Percentiles rank a stretch among this genome's conserved stretches.
Evolutionary conservation across 345 rosid species (phyloP).

Genomic region (Citrus sp.): DNA sequence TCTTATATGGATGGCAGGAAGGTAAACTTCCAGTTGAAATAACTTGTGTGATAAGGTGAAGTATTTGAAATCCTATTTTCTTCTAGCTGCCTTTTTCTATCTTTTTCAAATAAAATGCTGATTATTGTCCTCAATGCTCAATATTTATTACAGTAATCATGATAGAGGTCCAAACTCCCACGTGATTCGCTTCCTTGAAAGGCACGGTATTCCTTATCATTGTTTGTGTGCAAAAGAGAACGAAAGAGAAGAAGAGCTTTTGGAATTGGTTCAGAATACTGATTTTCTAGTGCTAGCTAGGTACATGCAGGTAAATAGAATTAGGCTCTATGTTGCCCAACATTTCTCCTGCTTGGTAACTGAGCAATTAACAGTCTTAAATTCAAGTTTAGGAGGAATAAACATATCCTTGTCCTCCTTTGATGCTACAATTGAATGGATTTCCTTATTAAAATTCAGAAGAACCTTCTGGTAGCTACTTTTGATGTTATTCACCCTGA

Average conservation of each 20-base stretch:
- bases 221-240: constrained; percentile 53
- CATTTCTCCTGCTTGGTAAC: not conserved
- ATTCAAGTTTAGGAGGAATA: constrained; percentile 1
- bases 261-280: constrained; percentile 75
- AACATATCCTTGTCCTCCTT: constrained; percentile 2
- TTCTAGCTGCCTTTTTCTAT: not conserved
- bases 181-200: constrained; percentile 72
- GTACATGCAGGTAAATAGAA: constrained; percentile 89
- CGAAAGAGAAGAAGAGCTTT: constrained; percentile 69
- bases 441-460: not conserved
- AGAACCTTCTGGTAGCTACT: constrained; percentile 1
- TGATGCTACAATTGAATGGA: not conserved
- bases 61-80: not conserved
- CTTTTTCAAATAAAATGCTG: not conserved
- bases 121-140: constrained; percentile 1
- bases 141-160: constrained; percentile 63
- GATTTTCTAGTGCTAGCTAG: constrained; percentile 94
- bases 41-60: constrained; percentile 84
- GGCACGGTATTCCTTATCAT: constrained; percentile 89
- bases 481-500: not conserved
- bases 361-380: not conserved
- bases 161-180: constrained; percentile 86
- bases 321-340: constrained; percentile 3
- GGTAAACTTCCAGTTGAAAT: constrained; percentile 87
- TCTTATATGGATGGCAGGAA: constrained; percentile 87